Conservation (phyloP, 2,329 filamentous ascomycete species). For the Fusarium piperis region DNA sequence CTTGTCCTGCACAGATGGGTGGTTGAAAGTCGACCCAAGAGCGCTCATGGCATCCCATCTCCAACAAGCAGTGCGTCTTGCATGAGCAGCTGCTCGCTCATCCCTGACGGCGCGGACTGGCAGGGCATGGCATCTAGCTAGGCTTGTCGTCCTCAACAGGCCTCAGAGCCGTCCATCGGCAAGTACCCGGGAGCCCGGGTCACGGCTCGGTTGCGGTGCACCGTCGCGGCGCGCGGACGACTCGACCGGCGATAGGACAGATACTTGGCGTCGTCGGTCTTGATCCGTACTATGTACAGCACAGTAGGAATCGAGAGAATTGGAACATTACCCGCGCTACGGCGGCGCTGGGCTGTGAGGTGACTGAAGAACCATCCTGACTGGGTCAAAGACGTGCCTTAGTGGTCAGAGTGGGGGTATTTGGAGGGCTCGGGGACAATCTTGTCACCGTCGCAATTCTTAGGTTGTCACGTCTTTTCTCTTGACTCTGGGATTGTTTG, state of each 20-base stretch:
- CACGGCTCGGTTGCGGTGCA: slow-evolving; percentile 31
- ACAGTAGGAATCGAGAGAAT: slow-evolving; percentile 12
- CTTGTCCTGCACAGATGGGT: background rate
- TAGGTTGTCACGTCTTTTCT: background rate
- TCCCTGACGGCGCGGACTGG: background rate
- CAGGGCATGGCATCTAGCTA: background rate
- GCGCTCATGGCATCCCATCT: background rate
- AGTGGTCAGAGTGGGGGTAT: slow-evolving; percentile 16
- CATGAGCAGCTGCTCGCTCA: background rate
- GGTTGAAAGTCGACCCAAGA: background rate
- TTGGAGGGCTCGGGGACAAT: background rate
- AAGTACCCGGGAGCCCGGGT: slow-evolving; percentile 37
- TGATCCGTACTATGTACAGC: slow-evolving; percentile 15
- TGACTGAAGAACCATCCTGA: slow-evolving; percentile 12
- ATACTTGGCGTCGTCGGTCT: slow-evolving; percentile 20
- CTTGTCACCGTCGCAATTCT: slow-evolving; percentile 15
- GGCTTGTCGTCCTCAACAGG: background rate
- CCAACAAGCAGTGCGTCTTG: background rate
- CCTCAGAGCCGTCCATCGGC: slow-evolving; percentile 20
- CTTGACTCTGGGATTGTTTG: background rate
- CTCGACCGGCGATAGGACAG: slow-evolving; percentile 32
- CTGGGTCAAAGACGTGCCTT: slow-evolving; percentile 6
- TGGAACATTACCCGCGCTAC: slow-evolving; percentile 11
- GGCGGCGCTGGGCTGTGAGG: slow-evolving; percentile 12
- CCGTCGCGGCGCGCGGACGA: slow-evolving; percentile 29